Base-by-base conservation (phyloP, 2,329 filamentous ascomycete species). In the Ceratocystis colombiana region DNA sequence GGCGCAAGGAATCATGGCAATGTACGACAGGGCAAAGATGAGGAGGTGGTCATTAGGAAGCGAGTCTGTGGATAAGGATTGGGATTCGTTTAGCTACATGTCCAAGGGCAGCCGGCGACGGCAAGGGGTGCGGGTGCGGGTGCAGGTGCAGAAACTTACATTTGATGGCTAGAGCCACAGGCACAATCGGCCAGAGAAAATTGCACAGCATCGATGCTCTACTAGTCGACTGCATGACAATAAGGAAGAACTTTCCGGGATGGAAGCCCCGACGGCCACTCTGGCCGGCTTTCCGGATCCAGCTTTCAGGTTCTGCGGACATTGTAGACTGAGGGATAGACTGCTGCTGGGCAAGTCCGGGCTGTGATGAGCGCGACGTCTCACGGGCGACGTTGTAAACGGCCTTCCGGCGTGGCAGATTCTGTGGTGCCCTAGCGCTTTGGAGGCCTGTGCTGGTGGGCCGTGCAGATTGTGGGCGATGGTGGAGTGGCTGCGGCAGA, bases 1-100 rank as follows among this genome's bases (percentile, higher is more conserved):
- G 50, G 79, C 79, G 7, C 77, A 73, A 0, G 79, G 79, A 1
- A 81, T 73, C 71, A 81, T 80, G 68, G 79, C 78, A 64, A 82
- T 75, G 68, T 81, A 82, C 5, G 76, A 75, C 0, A 76, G 74
- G 61, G 75, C 76, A 70, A 81, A 81, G 69, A 79, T 78, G 74
- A 74, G 77, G 0, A 79, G 70, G 30, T 76, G 73, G 45, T 74
- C 64, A 0, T 74, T 72, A 1, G 72, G 71, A 57, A 74, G 69
- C 70, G 74, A 70, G 70, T 79, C 67, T 68, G 59, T 22, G 15
- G 44, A 20, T 6, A 7, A 25, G 25, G 33, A 28, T 4, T 44
- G 22, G 41, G 12, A 41, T 41, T 41, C 37, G 12, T 41, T 65
- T 46, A 57, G 33, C 15, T 12, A 61, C 30, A 65, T 44, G 37